Evolutionary conservation across 306 rosid species (phyloP), one percentile per base, ranked within the genome.

Genomic region (Delonix regia): DNA sequence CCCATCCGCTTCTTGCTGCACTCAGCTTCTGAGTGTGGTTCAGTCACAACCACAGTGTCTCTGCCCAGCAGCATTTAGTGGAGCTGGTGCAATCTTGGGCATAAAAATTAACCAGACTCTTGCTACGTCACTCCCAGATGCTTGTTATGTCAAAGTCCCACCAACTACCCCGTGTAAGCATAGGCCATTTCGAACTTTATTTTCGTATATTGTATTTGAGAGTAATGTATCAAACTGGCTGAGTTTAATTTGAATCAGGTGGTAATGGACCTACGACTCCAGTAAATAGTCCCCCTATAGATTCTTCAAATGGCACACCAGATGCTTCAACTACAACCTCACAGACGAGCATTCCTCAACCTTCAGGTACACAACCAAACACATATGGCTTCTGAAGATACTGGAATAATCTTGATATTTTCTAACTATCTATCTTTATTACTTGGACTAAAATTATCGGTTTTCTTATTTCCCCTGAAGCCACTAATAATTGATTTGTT

Each of bases 21-120:
- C 72, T 6, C 72, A 41, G 53, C 72, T 67, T 25, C 72, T 67
- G 21, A 65, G 18, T 65, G 71, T 39, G 30, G 53, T 67, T 67
- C 72, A 67, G 72, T 67, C 72, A 42, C 72, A 67, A 18, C 53
- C 51, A 19, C 57, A 47, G 39, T 69, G 74, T 27, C 74, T 45
- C 7, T 44, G 73, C 36, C 33, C 73, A 14, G 56, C 56, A 13
- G 38, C 56, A 44, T 38, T 68, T 44, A 45, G 34, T 14, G 74
- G 57, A 21, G 21, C 53, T 12, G 21, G 36, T 24, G 36, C 52
- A n/a, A 42, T 15, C 45, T 13, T 67, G 36, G 53, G 72, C 52
- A 3, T 41, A 33, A 67, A 21, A 24, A 67, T 67, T 24, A 42
- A 67, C 36, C 72, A 67, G 72, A 67, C 55, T 41, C 72, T 41